Conservation (phyloP, 495 filamentous ascomycete genomes). For the Apiosordaria backusii region DNA sequence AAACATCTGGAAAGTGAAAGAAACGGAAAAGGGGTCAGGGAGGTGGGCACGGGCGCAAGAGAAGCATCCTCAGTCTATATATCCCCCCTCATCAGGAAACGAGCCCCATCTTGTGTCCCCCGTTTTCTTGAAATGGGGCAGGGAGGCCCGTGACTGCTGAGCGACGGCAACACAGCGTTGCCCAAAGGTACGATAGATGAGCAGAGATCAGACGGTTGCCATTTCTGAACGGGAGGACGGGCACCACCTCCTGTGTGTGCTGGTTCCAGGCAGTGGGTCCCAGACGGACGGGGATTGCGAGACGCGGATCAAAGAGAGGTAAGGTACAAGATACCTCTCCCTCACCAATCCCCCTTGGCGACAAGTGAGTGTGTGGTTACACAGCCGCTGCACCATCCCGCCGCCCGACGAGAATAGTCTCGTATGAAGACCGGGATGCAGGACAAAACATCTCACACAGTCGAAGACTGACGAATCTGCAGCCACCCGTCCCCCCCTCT, state of each 20-base stretch:
- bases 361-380: slow-evolving; percentile 16
- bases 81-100: slow-evolving; percentile 6
- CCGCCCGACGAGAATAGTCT: slow-evolving; percentile 35
- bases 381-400: slow-evolving; percentile 31
- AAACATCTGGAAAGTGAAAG: background rate
- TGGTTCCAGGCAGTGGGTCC: slow-evolving; percentile 14
- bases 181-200: slow-evolving; percentile 16
- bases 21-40: slow-evolving; percentile 10
- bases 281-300: slow-evolving; percentile 7
- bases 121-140: background rate
- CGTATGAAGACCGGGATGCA: slow-evolving; percentile 29
- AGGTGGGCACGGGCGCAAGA: slow-evolving; percentile 23
- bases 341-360: slow-evolving; percentile 6
- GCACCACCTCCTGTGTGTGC: background rate
- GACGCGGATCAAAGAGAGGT: background rate
- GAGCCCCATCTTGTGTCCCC: slow-evolving; percentile 2
- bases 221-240: background rate
- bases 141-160: slow-evolving; percentile 12
- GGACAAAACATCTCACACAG: slow-evolving; percentile 18
- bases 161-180: slow-evolving; percentile 25
- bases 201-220: slow-evolving; percentile 14
- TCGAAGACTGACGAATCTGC: slow-evolving; percentile 21
- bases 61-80: slow-evolving; percentile 25
- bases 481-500: slow-evolving; percentile 14
- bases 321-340: background rate